phyloP scores from a whole-genome alignment of 1,284 basidiomycete species.

The Jaminaea rosea region DNA sequence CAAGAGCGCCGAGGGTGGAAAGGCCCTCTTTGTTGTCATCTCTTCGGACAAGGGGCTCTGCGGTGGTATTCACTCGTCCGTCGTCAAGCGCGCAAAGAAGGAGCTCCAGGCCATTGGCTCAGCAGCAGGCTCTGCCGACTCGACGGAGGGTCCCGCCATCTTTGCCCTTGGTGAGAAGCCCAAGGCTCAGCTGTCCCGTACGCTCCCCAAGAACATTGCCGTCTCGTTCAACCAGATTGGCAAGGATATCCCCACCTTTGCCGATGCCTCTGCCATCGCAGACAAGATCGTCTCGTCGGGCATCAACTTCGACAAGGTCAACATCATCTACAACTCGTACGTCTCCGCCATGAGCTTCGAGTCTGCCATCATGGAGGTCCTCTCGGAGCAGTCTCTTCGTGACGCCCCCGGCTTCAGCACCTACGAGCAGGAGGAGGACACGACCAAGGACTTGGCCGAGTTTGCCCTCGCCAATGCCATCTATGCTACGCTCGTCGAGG shows the following conservation, averaged over 20 bases:
- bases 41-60: conserved; percentile 99
- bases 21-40: conserved; percentile 64
- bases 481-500: conserved; percentile 87
- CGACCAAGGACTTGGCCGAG: conserved; percentile 85
- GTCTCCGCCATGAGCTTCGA: conserved; percentile 90
- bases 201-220: conserved; percentile 60
- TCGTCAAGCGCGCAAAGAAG: conserved; percentile 76
- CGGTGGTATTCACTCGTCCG: conserved; percentile 98
- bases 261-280: conserved; percentile 85
- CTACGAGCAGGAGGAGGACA: conserved; percentile 55
- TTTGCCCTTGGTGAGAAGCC: conserved; percentile 69
- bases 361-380: conserved; percentile 63
- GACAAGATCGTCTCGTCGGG: conserved; percentile 82
- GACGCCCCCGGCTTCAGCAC: conserved; percentile 54
- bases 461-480: conserved; percentile 95
- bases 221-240: conserved; percentile 97
- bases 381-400: conserved; percentile 44
- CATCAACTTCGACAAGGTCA: conserved; percentile 74
- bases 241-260: conserved; percentile 91
- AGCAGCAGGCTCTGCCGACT: conserved; percentile 50
- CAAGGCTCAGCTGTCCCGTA: conserved; percentile 77
- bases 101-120: conserved; percentile 51
- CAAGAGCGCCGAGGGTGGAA: conserved; percentile 33
- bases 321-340: conserved; percentile 91
- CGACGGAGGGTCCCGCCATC: conserved; percentile 27